phyloP scores from a whole-genome alignment of 257 asterid species.

The Jacaranda mimosifolia region DNA sequence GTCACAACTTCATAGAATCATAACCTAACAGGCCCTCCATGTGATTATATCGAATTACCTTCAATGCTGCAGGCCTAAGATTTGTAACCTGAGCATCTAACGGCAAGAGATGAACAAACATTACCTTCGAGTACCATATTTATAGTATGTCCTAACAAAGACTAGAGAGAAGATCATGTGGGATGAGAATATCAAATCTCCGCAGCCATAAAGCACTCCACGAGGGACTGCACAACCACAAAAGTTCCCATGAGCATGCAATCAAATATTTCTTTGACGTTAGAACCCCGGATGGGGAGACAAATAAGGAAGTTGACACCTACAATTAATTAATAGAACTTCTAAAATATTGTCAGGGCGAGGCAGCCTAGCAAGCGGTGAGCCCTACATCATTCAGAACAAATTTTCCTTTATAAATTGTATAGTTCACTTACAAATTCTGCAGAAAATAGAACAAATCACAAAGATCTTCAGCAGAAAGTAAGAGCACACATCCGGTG shows the following conservation, averaged over 20 bases:
- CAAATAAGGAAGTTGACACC: conserved; percentile 43
- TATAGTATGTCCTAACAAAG: conserved; percentile 83
- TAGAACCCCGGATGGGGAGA: conserved; percentile 2
- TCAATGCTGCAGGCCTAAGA: neutral
- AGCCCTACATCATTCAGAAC: conserved; percentile 69
- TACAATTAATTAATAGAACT: conserved; percentile 72
- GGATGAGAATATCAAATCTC: conserved; percentile 99
- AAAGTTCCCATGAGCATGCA: conserved; percentile 27
- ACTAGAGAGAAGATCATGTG: conserved; percentile 98
- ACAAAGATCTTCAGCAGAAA: conserved; percentile 26
- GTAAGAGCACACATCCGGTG: neutral
- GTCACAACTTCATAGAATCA: neutral
- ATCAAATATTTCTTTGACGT: neutral
- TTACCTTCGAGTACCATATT: conserved; percentile 86
- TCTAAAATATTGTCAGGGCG: conserved; percentile 76
- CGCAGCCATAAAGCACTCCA: conserved; percentile 93
- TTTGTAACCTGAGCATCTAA: neutral
- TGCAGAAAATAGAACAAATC: conserved; percentile 22
- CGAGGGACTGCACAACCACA: conserved; percentile 71
- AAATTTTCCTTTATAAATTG: conserved; percentile 24
- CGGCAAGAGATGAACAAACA: neutral
- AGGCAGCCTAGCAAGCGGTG: conserved; percentile 92
- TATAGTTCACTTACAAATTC: conserved; percentile 25
- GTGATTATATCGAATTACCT: neutral
- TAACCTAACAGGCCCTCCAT: too few relatives aligned